Conservation (phyloP, 129 eudicot genomes). For the Centrapalus pauciflorus region DNA sequence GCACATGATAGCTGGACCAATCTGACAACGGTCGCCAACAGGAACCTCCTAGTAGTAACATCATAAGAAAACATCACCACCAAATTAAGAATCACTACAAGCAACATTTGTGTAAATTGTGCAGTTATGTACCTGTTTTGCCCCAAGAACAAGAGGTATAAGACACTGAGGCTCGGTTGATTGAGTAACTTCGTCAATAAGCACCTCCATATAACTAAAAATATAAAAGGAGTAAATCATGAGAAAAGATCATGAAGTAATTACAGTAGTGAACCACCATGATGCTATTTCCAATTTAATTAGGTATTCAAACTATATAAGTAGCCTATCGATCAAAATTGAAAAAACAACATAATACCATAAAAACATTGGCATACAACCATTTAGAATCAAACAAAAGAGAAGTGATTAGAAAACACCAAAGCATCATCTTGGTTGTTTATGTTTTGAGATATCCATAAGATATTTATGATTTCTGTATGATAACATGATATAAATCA, state of each 20-base stretch:
- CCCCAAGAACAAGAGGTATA: slow-evolving; percentile 80
- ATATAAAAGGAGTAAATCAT: not conserved
- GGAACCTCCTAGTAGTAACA: slow-evolving; percentile 69
- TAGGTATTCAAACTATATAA: no score
- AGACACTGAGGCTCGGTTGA: slow-evolving; percentile 84
- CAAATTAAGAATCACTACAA: not conserved
- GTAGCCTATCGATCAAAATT: no score
- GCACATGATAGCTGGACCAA: slow-evolving; percentile 90
- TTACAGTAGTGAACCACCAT: no score
- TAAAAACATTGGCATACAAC: no score
- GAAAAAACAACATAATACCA: no score
- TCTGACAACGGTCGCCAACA: slow-evolving; percentile 87
- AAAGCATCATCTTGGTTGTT: no score
- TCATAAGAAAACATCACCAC: not conserved
- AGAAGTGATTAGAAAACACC: no score
- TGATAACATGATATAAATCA: not conserved
- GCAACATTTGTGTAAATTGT: not conserved
- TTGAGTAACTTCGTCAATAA: slow-evolving; percentile 82
- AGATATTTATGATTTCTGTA: no score
- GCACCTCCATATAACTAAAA: slow-evolving; percentile 41
- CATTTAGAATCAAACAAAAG: no score
- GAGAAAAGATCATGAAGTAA: no score
- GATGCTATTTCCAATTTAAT: no score
- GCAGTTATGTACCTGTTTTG: slow-evolving; percentile 67
- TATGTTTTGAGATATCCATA: no score